These are phyloP conservation scores for Clitopilus hobsonii DNA, from an alignment of 768 basidiomycete species.

Conservation along the genomic window DNA sequence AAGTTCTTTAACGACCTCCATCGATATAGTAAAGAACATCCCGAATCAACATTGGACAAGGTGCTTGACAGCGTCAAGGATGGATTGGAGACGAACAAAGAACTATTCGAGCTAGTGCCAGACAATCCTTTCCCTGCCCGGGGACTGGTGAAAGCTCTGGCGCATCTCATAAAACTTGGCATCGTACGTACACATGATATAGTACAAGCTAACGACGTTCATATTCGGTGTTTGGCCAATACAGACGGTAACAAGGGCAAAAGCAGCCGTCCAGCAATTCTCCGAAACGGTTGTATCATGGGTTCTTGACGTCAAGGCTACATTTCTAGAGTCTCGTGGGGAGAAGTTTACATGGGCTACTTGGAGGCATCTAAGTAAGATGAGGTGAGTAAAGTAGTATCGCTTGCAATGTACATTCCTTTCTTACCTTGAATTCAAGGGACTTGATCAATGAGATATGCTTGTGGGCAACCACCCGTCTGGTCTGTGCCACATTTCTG, in stretches of 20 bases:
- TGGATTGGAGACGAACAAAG: slow-evolving; percentile 2
- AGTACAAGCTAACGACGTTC: background rate
- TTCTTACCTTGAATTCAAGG: background rate
- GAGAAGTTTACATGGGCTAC: slow-evolving; percentile 10
- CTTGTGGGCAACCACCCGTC: slow-evolving; percentile 6
- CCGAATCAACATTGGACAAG: slow-evolving; percentile 4
- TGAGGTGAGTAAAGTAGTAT: slow-evolving; percentile 6
- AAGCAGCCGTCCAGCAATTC: slow-evolving; percentile 8
- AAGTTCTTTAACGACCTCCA: slow-evolving; percentile 7
- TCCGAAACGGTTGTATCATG: slow-evolving; percentile 9
- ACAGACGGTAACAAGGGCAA: slow-evolving; percentile 4
- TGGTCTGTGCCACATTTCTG: slow-evolving; percentile 2
- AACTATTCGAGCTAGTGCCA: slow-evolving; percentile 9
- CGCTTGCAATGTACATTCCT: background rate
- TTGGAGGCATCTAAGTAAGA: slow-evolving; percentile 9
- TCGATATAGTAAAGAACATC: slow-evolving; percentile 1
- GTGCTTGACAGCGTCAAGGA: slow-evolving; percentile 1
- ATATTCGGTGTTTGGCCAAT: background rate
- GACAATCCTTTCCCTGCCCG: slow-evolving; percentile 12
- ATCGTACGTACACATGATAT: slow-evolving; percentile 5
- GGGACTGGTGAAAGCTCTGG: slow-evolving; percentile 7
- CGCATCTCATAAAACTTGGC: slow-evolving; percentile 10
- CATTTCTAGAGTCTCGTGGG: slow-evolving; percentile 1
- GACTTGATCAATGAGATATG: slow-evolving; percentile 11
- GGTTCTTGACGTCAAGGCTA: slow-evolving; percentile 8